phyloP scores from a whole-genome alignment of 2,329 filamentous ascomycete species.

The Pseudogymnoascus sp. region DNA sequence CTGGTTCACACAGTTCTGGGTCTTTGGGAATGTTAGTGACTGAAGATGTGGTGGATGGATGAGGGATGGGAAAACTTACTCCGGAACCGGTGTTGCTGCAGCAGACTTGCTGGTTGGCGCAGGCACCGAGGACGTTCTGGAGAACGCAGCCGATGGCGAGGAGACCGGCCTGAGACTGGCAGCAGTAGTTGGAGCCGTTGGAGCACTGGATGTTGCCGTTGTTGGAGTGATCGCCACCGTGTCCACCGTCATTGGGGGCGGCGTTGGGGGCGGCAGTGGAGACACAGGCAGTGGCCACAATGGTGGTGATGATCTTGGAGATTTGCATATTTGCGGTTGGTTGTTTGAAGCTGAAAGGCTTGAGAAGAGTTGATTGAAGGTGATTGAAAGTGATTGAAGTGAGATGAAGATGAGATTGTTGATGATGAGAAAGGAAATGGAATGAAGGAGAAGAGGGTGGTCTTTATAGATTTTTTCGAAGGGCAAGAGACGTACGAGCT shows the following conservation, averaged over 20 bases:
- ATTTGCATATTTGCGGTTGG: constrained; percentile 8
- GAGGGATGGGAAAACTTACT: not conserved
- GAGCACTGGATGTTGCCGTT: not conserved
- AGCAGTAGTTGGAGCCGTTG: not conserved
- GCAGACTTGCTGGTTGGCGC: not conserved
- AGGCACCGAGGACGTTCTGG: not conserved
- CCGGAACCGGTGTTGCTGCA: not conserved
- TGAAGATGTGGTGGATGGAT: not conserved
- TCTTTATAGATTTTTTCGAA: constrained; percentile 1
- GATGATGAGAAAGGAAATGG: not conserved
- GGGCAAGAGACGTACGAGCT: not conserved
- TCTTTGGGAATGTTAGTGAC: not conserved
- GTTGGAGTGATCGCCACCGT: not conserved
- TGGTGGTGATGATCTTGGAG: constrained; percentile 4
- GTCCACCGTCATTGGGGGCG: not conserved
- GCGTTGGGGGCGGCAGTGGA: not conserved
- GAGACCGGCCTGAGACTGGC: not conserved
- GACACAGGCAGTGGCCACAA: not conserved
- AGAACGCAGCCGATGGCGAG: not conserved
- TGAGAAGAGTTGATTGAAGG: not conserved
- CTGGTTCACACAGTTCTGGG: not conserved
- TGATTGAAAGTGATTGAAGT: constrained; percentile 7
- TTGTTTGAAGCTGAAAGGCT: constrained; percentile 1
- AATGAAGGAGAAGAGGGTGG: not conserved
- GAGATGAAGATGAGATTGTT: not conserved